These are phyloP conservation scores for Verticillium dahliae DNA, from an alignment of 2,329 filamentous ascomycete species.

Conservation along the genomic window DNA sequence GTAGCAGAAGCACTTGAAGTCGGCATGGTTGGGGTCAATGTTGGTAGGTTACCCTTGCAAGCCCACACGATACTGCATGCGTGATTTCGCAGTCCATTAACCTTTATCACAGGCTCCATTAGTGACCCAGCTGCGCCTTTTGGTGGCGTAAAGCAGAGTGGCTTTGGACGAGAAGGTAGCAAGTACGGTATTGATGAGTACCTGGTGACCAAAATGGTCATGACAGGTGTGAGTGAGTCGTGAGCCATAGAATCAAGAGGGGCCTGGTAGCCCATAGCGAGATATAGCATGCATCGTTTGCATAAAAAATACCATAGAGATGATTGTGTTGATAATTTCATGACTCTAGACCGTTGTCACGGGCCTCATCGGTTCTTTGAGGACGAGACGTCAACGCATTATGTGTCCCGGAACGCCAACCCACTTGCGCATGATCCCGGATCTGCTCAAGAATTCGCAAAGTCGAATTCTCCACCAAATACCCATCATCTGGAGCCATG, in stretches of 20 bases:
- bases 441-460: too few relatives aligned
- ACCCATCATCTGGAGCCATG: too few relatives aligned
- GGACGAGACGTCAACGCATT: too few relatives aligned
- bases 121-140: conserved; percentile 55
- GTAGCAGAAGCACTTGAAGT: conserved; percentile 50
- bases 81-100: background rate
- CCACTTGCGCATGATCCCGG: too few relatives aligned
- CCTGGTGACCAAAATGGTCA: conserved; percentile 11
- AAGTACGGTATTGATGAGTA: conserved; percentile 39
- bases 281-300: background rate
- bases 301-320: too few relatives aligned
- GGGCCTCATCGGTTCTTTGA: too few relatives aligned
- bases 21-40: conserved; percentile 62
- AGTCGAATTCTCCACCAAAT: too few relatives aligned
- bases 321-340: too few relatives aligned
- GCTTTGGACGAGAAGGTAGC: conserved; percentile 73
- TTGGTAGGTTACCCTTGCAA: background rate
- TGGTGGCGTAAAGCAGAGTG: conserved; percentile 76
- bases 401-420: too few relatives aligned
- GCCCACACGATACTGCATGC: too few relatives aligned
- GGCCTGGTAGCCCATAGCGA: background rate
- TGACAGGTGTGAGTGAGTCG: conserved; percentile 4
- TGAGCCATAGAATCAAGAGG: background rate
- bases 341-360: too few relatives aligned
- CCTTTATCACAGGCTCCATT: conserved; percentile 5